A percentile compares a stretch with the other conserved stretches of the same genome.
phyloP scores from a whole-genome alignment of 2,329 filamentous ascomycete species.

The Calonectria henricotiae region DNA sequence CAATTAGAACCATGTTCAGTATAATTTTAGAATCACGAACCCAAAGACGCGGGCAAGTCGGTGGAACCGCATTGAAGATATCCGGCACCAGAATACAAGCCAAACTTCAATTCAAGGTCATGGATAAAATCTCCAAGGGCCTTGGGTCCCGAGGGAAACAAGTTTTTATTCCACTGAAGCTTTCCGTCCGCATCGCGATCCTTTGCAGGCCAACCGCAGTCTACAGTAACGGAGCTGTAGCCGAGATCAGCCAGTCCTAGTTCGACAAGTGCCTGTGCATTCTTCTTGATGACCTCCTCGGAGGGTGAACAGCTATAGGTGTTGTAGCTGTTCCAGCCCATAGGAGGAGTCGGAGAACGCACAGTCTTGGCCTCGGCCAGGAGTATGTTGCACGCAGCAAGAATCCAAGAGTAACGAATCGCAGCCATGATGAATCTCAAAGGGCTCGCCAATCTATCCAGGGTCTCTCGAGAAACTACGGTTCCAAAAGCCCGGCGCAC shows the following conservation, averaged over 20 bases:
- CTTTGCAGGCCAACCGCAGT: conserved; percentile 71
- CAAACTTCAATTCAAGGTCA: conserved; percentile 66
- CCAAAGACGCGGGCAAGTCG: conserved; percentile 63
- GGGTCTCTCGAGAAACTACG: background rate
- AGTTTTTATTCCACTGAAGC: conserved; percentile 66
- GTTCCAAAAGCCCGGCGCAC: background rate
- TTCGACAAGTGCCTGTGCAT: conserved; percentile 69
- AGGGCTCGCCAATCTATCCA: background rate
- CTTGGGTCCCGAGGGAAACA: conserved; percentile 68
- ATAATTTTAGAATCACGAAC: conserved; percentile 48
- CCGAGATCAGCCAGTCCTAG: conserved; percentile 68
- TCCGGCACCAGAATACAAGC: conserved; percentile 69
- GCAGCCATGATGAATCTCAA: conserved; percentile 8
- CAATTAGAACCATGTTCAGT: background rate
- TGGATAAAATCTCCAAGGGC: conserved; percentile 69
- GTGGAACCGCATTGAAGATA: conserved; percentile 64
- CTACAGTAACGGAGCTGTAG: conserved; percentile 71
- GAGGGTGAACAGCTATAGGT: conserved; percentile 52
- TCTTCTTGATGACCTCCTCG: conserved; percentile 56
- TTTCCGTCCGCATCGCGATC: conserved; percentile 62
- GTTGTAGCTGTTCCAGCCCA: conserved; percentile 76
- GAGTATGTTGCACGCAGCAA: conserved; percentile 19
- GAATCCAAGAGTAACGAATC: conserved; percentile 14
- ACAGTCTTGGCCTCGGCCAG: conserved; percentile 27
- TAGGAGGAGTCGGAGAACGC: conserved; percentile 59